Percentiles rank a stretch among this genome's conserved stretches.
Evolutionary conservation across 2,329 filamentous ascomycete genomes (phyloP).

Genomic region (Alternaria triticimaculans): DNA sequence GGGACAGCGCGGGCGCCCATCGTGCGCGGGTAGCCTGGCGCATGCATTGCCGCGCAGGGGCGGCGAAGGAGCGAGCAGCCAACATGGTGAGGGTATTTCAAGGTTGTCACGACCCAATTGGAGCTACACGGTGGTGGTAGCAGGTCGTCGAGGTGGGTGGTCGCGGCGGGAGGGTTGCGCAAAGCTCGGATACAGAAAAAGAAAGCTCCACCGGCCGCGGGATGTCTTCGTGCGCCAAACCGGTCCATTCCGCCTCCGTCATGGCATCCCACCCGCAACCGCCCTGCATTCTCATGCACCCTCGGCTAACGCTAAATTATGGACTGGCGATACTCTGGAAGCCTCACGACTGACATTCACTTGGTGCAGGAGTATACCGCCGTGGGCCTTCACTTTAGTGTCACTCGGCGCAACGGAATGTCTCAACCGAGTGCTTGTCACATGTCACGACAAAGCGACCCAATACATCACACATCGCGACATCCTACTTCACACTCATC

Average conservation of each 20-base stretch:
- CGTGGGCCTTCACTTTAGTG: background rate
- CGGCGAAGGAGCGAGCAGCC: slow-evolving; percentile 78
- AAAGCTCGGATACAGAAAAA: slow-evolving; percentile 38
- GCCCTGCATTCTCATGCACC: background rate
- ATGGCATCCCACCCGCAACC: background rate
- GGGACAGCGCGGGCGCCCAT: slow-evolving; percentile 58
- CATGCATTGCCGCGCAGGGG: slow-evolving; percentile 80
- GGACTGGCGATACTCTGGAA: background rate
- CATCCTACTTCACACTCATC: too few relatives aligned
- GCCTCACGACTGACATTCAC: background rate
- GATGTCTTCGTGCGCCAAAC: slow-evolving; percentile 11
- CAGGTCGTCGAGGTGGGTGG: slow-evolving; percentile 27
- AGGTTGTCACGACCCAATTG: slow-evolving; percentile 39
- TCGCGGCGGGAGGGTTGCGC: slow-evolving; percentile 32
- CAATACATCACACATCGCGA: too few relatives aligned
- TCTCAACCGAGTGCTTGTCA: background rate
- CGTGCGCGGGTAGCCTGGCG: slow-evolving; percentile 64
- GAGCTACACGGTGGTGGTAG: slow-evolving; percentile 43
- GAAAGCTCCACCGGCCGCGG: slow-evolving; percentile 36
- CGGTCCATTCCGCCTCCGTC: slow-evolving; percentile 7
- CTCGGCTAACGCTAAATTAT: background rate
- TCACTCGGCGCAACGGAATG: background rate
- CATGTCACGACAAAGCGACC: background rate
- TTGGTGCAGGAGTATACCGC: background rate
- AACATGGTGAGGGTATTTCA: slow-evolving; percentile 70